These are phyloP conservation scores for Urtica urens DNA, from an alignment of 306 rosid genomes.

Conservation along the genomic window DNA sequence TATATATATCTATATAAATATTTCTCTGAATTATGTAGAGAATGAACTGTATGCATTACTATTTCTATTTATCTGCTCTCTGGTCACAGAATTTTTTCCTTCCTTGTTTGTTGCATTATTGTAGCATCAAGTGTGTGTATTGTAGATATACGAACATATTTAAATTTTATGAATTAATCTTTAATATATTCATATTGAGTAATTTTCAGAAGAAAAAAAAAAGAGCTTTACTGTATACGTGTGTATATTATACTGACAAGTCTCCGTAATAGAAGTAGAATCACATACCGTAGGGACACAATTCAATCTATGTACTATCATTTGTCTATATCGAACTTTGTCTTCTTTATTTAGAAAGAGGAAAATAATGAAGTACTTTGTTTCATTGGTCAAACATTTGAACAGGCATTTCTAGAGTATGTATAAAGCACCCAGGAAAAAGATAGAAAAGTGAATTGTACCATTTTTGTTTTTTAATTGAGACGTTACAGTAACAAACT, in stretches of 20 bases:
- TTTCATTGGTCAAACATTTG: conserved; percentile 10
- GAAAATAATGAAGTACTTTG: background rate
- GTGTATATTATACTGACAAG: background rate
- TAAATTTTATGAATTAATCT: too few relatives aligned
- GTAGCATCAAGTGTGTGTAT: background rate
- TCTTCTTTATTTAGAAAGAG: conserved; percentile 3
- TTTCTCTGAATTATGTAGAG: background rate
- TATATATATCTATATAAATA: too few relatives aligned
- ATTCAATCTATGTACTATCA: conserved; percentile 5
- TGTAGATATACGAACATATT: background rate
- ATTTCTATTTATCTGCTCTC: background rate
- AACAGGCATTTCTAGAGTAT: background rate
- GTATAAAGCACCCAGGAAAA: background rate
- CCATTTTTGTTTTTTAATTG: too few relatives aligned
- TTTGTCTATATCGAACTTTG: conserved; percentile 7
- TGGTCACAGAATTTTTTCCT: too few relatives aligned
- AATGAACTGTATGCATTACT: conserved; percentile 3
- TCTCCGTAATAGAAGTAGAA: background rate
- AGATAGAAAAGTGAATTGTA: background rate
- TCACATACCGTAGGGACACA: conserved; percentile 6
- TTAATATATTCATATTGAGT: background rate
- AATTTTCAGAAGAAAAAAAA: background rate
- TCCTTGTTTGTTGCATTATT: too few relatives aligned
- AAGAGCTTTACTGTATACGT: background rate
- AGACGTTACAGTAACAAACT: too few relatives aligned